Conservation (phyloP, 2,329 filamentous ascomycete genomes). For the Colletotrichum zoysiae region DNA sequence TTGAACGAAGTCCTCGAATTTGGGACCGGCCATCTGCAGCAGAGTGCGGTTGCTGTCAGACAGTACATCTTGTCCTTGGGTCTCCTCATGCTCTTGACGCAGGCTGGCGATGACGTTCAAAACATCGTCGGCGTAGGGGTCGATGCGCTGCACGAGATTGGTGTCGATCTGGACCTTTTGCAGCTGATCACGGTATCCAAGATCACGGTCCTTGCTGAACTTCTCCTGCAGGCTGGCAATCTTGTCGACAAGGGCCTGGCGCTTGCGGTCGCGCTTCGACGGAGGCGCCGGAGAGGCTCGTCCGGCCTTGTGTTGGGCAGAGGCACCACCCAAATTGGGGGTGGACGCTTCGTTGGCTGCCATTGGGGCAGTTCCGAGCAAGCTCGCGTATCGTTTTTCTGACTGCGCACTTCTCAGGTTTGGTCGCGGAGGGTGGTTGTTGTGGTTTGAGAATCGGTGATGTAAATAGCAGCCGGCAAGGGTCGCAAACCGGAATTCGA, state of each 20-base stretch:
- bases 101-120: slow-evolving; percentile 78
- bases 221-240: slow-evolving; percentile 80
- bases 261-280: slow-evolving; percentile 92
- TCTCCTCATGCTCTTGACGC: slow-evolving; percentile 66
- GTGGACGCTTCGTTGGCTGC: slow-evolving; percentile 55
- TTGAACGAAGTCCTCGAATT: slow-evolving; percentile 87
- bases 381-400: slow-evolving; percentile 22
- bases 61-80: slow-evolving; percentile 54
- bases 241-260: slow-evolving; percentile 84
- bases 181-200: slow-evolving; percentile 88
- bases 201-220: slow-evolving; percentile 84
- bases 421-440: slow-evolving; percentile 6
- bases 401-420: not conserved
- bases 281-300: slow-evolving; percentile 57
- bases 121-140: slow-evolving; percentile 80
- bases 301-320: slow-evolving; percentile 47
- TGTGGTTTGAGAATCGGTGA: slow-evolving; percentile 19
- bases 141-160: slow-evolving; percentile 85
- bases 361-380: slow-evolving; percentile 47
- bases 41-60: slow-evolving; percentile 65
- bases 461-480: slow-evolving; percentile 19
- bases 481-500: slow-evolving; percentile 34
- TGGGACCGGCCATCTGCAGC: slow-evolving; percentile 82
- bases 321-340: slow-evolving; percentile 46
- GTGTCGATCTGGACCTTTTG: slow-evolving; percentile 94